phyloP scores from a whole-genome alignment of 2,329 filamentous ascomycete genomes.

The Cordyceps pruinosa region DNA sequence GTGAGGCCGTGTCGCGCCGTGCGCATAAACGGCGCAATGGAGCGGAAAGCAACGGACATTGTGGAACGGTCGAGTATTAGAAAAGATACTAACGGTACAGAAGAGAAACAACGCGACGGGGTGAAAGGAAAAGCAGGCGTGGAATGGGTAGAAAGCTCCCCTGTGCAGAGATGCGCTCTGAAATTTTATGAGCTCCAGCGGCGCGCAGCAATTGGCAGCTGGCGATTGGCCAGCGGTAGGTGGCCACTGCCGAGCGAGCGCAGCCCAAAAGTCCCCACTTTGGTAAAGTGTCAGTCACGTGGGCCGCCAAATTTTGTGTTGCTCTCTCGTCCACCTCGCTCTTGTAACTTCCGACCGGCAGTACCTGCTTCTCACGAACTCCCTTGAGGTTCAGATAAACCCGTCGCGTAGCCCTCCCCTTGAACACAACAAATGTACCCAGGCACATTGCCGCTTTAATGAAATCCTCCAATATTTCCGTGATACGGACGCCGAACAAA shows the following conservation, averaged over 20 bases:
- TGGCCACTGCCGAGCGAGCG: not conserved
- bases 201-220: constrained; percentile 12
- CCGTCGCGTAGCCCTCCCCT: too few species aligned
- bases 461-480: too few species aligned
- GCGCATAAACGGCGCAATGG: constrained; percentile 71
- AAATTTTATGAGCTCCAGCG: constrained; percentile 30
- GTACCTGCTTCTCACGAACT: not conserved
- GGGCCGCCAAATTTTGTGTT: constrained; percentile 1
- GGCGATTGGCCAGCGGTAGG: constrained; percentile 8
- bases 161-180: constrained; percentile 21
- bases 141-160: constrained; percentile 16
- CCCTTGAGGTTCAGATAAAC: too few species aligned
- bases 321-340: not conserved
- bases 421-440: too few species aligned
- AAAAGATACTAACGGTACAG: constrained; percentile 20
- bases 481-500: not conserved
- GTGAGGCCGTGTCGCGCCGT: constrained; percentile 70
- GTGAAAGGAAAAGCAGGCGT: constrained; percentile 14
- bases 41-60: constrained; percentile 78
- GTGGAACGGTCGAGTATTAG: constrained; percentile 30
- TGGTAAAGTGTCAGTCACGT: constrained; percentile 5
- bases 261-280: constrained; percentile 6
- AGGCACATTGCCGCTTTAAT: too few species aligned
- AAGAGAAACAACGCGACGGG: constrained; percentile 20
- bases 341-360: too few species aligned